Base-by-base conservation (phyloP, 2,329 filamentous ascomycete species). In the Trichoderma citrinoviride region DNA sequence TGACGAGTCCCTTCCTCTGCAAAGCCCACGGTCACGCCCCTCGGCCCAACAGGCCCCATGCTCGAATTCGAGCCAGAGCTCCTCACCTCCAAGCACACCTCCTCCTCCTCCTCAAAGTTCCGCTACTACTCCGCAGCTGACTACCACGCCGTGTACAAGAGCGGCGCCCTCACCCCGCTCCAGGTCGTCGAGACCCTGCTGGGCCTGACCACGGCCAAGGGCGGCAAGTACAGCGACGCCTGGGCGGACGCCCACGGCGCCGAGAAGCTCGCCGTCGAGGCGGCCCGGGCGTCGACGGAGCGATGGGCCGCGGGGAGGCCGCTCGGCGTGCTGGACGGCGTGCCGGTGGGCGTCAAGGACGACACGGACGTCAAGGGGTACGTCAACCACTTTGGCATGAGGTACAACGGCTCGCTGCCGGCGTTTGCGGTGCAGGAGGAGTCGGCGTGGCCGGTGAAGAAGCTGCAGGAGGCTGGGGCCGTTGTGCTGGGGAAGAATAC, bases 281-380 rank as follows among this genome's bases (percentile, higher is more conserved):
- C 91, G 0, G 92, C 93, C 0, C 83, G 83, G 70, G 90, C 85
- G 7, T 95, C 92, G 1, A 90, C 92, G 0, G 81, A 85, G 72
- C 82, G 93, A 52, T 96, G 90, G 76, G 85, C 86, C 65, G 79
- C 82, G 17, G 90, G 90, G 0, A 82, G 83, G 67, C 83, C 87
- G 0, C 75, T 92, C 17, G 83, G 91, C 14, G 78, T 91, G 5
- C 79, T 96, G 7, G 93, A 97, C 71, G 93, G 93, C 14, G 86
- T 96, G 1, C 93, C 92, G 0, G 85, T 96, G 55, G 90, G 89
- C 0, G 85, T 95, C 70, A 96, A 97, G 77, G 92, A 96, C 72
- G 92, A 96, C 72, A 83, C 89, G 17, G 83, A 89, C 68, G 80
- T 93, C 37, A 82, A 86, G 68, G 91, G 90, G 15, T 93, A 92